Percentiles rank a stretch among this genome's conserved stretches.
Evolutionary conservation across 73 alveolate genomes (phyloP).

Genomic region (Breviolum minutum): DNA sequence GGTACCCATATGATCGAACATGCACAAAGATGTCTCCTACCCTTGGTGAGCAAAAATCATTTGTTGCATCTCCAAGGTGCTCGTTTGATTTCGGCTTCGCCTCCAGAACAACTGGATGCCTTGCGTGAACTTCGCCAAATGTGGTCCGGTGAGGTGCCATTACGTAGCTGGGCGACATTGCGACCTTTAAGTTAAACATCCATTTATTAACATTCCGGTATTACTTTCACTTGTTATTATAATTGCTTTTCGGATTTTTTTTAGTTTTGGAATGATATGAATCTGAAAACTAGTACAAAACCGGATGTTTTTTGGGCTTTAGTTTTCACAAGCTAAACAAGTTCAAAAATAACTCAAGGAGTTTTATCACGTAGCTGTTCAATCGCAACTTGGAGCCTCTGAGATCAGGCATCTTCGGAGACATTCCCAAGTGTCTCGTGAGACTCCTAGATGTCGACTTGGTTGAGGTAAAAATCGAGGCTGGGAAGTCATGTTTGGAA

Average conservation of each 20-base stretch:
- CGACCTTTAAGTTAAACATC: too few relatives aligned
- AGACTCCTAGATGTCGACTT: not conserved
- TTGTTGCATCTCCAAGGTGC: not conserved
- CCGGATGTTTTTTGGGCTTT: too few relatives aligned
- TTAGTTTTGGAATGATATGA: not conserved
- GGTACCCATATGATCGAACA: too few relatives aligned
- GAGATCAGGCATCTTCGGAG: conserved; percentile 19
- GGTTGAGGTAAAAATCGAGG: conserved; percentile 10
- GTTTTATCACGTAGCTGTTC: too few relatives aligned
- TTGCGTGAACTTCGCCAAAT: conserved; percentile 5
- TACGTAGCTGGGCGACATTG: not conserved
- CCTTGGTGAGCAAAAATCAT: too few relatives aligned
- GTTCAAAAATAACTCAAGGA: too few relatives aligned
- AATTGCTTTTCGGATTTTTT: not conserved
- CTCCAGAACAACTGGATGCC: conserved; percentile 19
- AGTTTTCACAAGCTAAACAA: too few relatives aligned
- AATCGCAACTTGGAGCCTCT: not conserved
- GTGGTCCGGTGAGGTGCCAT: not conserved
- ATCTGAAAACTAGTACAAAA: too few relatives aligned
- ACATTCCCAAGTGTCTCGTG: conserved; percentile 37
- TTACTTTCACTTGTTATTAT: not conserved
- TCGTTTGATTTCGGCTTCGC: not conserved
- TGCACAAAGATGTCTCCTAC: too few relatives aligned
- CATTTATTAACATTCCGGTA: too few relatives aligned
- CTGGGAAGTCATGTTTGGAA: not conserved